Percentiles rank a stretch among this genome's conserved stretches.
Conservation (phyloP, 2,329 filamentous ascomycete species). For the Thermothelomyces thermophilus region DNA sequence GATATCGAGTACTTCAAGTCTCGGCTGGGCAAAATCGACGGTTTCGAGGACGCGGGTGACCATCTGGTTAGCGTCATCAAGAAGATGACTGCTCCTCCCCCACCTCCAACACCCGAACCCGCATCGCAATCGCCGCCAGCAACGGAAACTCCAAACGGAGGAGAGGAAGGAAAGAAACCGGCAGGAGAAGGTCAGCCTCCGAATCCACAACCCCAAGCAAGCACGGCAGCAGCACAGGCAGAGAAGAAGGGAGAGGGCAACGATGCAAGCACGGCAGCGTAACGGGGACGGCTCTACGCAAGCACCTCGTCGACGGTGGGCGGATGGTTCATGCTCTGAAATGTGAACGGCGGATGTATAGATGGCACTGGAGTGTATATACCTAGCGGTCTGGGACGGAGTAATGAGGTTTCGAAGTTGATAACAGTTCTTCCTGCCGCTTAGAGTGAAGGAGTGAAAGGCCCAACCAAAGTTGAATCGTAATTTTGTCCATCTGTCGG, state of each 20-base stretch:
- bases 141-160: neutral
- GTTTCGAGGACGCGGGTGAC: slow-evolving; percentile 66
- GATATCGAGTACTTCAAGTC: slow-evolving; percentile 69
- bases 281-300: neutral
- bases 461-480: no score
- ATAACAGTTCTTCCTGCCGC: no score
- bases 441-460: no score
- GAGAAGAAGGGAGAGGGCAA: neutral
- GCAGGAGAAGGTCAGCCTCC: neutral
- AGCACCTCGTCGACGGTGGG: neutral
- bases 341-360: slow-evolving; percentile 1
- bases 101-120: neutral
- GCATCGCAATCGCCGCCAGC: neutral
- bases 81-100: slow-evolving; percentile 30
- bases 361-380: slow-evolving; percentile 2
- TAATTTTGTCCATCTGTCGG: no score
- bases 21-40: slow-evolving; percentile 70
- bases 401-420: no score
- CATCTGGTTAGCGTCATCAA: slow-evolving; percentile 60
- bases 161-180: neutral
- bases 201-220: neutral
- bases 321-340: neutral
- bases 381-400: neutral
- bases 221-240: neutral
- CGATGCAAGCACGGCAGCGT: slow-evolving; percentile 9